Percentiles rank a stretch among this genome's conserved stretches.
Conservation (phyloP, 257 asterid genomes). For the Scutellaria baicalensis region DNA sequence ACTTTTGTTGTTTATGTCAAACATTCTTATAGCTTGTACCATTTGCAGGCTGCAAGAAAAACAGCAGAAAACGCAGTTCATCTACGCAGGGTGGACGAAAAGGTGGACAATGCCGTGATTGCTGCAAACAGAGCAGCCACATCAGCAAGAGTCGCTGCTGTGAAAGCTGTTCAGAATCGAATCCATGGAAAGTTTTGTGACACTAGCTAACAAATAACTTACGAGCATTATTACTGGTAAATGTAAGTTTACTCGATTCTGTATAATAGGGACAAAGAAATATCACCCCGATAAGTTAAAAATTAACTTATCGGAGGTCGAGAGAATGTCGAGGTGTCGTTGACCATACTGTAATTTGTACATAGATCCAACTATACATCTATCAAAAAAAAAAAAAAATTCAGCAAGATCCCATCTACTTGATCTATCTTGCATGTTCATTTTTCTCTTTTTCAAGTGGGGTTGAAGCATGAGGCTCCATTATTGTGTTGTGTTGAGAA, state of each 20-base stretch:
- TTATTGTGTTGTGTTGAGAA: slow-evolving; percentile 23
- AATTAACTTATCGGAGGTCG: slow-evolving; percentile 33
- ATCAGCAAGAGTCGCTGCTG: slow-evolving; percentile 62
- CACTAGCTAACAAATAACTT: slow-evolving; percentile 19
- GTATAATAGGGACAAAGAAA: background rate
- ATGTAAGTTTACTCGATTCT: slow-evolving; percentile 19
- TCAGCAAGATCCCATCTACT: background rate
- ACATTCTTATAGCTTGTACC: background rate
- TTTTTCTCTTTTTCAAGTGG: slow-evolving; percentile 1
- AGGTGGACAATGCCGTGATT: slow-evolving; percentile 62
- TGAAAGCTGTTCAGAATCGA: slow-evolving; percentile 44
- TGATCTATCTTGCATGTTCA: background rate
- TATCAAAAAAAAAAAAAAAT: slow-evolving; percentile 22
- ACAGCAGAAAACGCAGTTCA: slow-evolving; percentile 55
- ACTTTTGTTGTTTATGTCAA: background rate
- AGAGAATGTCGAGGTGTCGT: slow-evolving; percentile 16
- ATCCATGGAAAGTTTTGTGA: slow-evolving; percentile 36
- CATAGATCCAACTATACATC: slow-evolving; percentile 27
- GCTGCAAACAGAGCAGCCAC: slow-evolving; percentile 62
- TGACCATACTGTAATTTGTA: slow-evolving; percentile 35
- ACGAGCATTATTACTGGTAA: no score
- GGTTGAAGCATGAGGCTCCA: slow-evolving; percentile 20
- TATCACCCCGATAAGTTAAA: slow-evolving; percentile 31
- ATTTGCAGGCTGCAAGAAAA: slow-evolving; percentile 62
- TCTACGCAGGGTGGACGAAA: slow-evolving; percentile 49